These are phyloP conservation scores for Fusarium sp. DNA, from an alignment of 2,329 filamentous ascomycete species.

Conservation along the genomic window DNA sequence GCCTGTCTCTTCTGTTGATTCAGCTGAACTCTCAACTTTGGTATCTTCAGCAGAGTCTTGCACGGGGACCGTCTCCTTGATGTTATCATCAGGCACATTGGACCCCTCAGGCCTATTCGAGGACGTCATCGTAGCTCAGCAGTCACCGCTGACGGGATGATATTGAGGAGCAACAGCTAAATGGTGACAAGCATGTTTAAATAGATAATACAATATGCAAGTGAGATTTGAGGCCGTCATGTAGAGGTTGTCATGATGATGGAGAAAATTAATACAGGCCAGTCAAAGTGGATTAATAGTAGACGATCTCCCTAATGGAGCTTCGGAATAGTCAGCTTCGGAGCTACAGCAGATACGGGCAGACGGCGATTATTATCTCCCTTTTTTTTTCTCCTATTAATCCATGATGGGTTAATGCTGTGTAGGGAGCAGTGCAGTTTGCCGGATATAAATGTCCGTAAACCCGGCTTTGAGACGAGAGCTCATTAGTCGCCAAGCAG, in stretches of 20 bases:
- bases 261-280: not conserved
- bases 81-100: conserved; percentile 8
- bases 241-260: not conserved
- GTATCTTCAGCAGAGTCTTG: not conserved
- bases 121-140: conserved; percentile 22
- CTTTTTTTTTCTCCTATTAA: not conserved
- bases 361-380: not conserved
- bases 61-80: conserved; percentile 13
- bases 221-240: not conserved
- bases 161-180: not conserved
- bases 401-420: conserved; percentile 17
- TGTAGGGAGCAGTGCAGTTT: conserved; percentile 3
- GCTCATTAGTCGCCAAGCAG: not conserved
- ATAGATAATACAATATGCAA: not conserved
- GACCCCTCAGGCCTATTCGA: conserved; percentile 3
- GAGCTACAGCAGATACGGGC: not conserved
- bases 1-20: conserved; percentile 29
- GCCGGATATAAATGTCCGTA: conserved; percentile 25
- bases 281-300: conserved; percentile 19
- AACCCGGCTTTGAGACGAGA: not conserved
- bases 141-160: not conserved
- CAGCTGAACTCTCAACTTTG: conserved; percentile 1
- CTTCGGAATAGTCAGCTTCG: conserved; percentile 9
- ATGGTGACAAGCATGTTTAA: not conserved
- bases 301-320: conserved; percentile 17